Evolutionary conservation across 805 yeast species (phyloP).

Genomic region (Teunomyces lycoperdinae): DNA sequence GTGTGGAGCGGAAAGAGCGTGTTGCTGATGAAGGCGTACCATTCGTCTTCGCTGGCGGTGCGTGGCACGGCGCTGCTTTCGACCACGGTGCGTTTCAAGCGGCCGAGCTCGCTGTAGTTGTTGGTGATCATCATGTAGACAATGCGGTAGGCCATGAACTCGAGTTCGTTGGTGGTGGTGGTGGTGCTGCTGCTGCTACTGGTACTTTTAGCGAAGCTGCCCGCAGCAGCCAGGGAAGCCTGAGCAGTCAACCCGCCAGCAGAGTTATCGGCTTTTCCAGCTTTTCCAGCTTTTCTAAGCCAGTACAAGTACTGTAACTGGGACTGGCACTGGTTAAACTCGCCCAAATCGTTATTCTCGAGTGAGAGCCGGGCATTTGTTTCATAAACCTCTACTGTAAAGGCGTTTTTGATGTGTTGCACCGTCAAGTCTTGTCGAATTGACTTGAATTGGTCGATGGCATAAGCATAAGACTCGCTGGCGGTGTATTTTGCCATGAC

Average conservation of each 20-base stretch:
- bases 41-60: conserved; percentile 10
- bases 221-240: too few species aligned
- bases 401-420: conserved; percentile 76
- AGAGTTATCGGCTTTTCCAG: too few species aligned
- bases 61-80: conserved; percentile 5
- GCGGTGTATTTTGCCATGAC: conserved; percentile 51
- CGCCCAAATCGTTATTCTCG: conserved; percentile 82
- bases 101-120: conserved; percentile 55
- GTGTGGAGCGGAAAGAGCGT: conserved; percentile 17
- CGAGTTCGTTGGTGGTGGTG: conserved; percentile 38
- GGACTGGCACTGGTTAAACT: conserved; percentile 92
- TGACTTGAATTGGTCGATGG: conserved; percentile 88
- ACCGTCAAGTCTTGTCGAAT: conserved; percentile 91
- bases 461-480: conserved; percentile 61
- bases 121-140: conserved; percentile 74
- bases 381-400: conserved; percentile 79
- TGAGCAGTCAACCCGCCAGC: too few species aligned
- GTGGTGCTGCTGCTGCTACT: not conserved
- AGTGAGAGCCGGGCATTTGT: conserved; percentile 85
- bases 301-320: conserved; percentile 65
- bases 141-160: conserved; percentile 70
- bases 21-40: conserved; percentile 13
- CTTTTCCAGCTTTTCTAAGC: conserved; percentile 12
- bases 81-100: conserved; percentile 24
- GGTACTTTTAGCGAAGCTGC: too few species aligned